These are phyloP conservation scores for Excoecaria cochinchinensis DNA, from an alignment of 345 rosid species.

Conservation along the genomic window DNA sequence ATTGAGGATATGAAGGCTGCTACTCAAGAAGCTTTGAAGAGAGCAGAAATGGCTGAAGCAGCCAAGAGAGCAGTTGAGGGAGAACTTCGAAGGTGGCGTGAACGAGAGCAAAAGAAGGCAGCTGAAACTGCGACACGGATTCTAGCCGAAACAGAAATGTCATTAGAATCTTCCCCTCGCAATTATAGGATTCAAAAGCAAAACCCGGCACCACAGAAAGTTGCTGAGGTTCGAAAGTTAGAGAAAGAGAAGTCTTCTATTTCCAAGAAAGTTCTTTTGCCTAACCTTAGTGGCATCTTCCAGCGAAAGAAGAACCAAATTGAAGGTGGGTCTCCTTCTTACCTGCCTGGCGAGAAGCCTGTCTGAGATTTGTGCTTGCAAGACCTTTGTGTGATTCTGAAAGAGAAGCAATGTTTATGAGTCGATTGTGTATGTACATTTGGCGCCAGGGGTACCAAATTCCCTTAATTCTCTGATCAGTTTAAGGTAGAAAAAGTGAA, in stretches of 20 bases:
- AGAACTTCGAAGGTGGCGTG: conserved; percentile 87
- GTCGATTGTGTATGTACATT: conserved; percentile 29
- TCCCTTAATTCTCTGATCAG: conserved; percentile 16
- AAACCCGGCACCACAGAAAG: conserved; percentile 35
- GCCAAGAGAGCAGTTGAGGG: conserved; percentile 93
- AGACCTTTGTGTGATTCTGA: conserved; percentile 29
- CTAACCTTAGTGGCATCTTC: conserved; percentile 70
- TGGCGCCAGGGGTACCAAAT: conserved; percentile 23
- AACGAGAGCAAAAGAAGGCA: conserved; percentile 86
- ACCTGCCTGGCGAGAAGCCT: conserved; percentile 69
- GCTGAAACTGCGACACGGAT: conserved; percentile 75
- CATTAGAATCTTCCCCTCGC: conserved; percentile 61
- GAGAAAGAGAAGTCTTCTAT: conserved; percentile 56
- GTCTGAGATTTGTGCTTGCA: conserved; percentile 30
- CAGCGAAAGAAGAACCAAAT: conserved; percentile 73
- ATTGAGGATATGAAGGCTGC: conserved; percentile 70
- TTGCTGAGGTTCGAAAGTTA: conserved; percentile 42
- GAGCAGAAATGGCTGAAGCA: conserved; percentile 94
- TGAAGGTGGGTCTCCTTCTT: conserved; percentile 84
- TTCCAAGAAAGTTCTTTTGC: conserved; percentile 59
- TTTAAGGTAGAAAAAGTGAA: conserved; percentile 16
- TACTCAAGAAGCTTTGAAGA: conserved; percentile 67
- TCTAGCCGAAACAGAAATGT: conserved; percentile 63
- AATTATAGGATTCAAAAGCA: conserved; percentile 54
- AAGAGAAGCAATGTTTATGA: conserved; percentile 17